phyloP scores from a whole-genome alignment of 257 asterid species.

The Petunia axillaris region DNA sequence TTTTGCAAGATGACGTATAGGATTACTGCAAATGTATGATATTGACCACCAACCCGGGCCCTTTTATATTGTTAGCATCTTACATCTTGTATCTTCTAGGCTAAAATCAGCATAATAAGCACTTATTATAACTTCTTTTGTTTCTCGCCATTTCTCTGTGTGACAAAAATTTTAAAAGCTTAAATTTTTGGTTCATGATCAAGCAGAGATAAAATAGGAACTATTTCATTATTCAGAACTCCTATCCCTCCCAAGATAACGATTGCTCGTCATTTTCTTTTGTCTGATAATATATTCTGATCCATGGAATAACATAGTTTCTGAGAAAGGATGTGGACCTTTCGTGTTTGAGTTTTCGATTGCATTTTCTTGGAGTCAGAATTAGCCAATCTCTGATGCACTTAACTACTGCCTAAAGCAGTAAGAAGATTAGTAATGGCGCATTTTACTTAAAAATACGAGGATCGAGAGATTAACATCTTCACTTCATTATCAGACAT shows the following conservation, averaged over 20 bases:
- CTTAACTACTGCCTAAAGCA: neutral
- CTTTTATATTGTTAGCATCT: neutral
- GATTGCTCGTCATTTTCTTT: neutral
- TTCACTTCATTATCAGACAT: neutral
- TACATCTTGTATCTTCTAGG: neutral
- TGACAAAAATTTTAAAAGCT: neutral
- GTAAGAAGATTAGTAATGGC: neutral
- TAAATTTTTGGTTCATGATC: neutral
- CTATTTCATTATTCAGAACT: neutral
- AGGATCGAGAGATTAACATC: neutral
- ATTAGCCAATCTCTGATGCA: neutral
- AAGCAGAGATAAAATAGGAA: neutral
- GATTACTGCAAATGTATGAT: neutral
- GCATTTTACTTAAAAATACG: neutral
- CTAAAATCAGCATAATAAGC: neutral
- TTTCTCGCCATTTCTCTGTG: neutral
- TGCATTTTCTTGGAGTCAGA: neutral
- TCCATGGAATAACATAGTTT: neutral
- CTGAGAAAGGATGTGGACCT: neutral
- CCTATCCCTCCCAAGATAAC: neutral
- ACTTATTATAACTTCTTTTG: neutral
- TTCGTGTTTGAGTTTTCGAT: neutral
- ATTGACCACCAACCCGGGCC: neutral
- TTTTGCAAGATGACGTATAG: neutral
- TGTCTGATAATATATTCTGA: neutral